Evolutionary conservation across 495 filamentous ascomycete species (phyloP).

Genomic region (Daldinia grandis): DNA sequence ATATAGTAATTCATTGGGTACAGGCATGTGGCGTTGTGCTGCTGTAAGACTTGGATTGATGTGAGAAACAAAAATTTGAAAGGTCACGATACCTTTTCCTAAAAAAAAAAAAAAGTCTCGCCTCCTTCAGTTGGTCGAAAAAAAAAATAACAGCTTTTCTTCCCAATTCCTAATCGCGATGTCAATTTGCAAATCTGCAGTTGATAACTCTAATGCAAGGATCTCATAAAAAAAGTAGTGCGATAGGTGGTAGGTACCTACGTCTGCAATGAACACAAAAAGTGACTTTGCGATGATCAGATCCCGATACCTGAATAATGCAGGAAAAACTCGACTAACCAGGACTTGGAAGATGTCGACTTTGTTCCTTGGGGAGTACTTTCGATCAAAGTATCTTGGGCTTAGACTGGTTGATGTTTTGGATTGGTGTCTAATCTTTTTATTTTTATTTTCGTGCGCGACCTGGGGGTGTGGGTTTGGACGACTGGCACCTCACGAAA

Average conservation of each 20-base stretch:
- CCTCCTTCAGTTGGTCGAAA: neutral
- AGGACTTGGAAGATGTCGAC: conserved; percentile 30
- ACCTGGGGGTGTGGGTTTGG: conserved; percentile 33
- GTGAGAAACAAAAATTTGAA: conserved; percentile 6
- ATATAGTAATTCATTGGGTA: conserved; percentile 1
- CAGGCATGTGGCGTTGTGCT: conserved; percentile 18
- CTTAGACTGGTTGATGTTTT: conserved; percentile 35
- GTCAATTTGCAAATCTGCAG: conserved; percentile 1
- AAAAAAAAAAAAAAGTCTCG: neutral
- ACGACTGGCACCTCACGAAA: conserved; percentile 28
- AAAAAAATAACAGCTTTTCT: conserved; percentile 9
- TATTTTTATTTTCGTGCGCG: conserved; percentile 23
- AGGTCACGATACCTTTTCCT: conserved; percentile 30
- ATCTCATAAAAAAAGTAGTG: conserved; percentile 14
- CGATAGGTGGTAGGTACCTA: neutral
- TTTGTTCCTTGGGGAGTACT: conserved; percentile 17
- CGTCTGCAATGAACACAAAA: conserved; percentile 16
- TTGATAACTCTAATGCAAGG: conserved; percentile 19
- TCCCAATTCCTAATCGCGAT: neutral
- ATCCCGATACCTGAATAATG: conserved; percentile 34
- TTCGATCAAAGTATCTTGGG: conserved; percentile 30
- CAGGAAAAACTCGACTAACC: conserved; percentile 29
- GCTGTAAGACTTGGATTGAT: conserved; percentile 12
- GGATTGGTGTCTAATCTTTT: conserved; percentile 38
- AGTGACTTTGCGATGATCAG: conserved; percentile 30